A percentile compares a stretch with the other conserved stretches of the same genome.
Evolutionary conservation across 306 rosid species (phyloP).

Genomic region (Cucumis melo): DNA sequence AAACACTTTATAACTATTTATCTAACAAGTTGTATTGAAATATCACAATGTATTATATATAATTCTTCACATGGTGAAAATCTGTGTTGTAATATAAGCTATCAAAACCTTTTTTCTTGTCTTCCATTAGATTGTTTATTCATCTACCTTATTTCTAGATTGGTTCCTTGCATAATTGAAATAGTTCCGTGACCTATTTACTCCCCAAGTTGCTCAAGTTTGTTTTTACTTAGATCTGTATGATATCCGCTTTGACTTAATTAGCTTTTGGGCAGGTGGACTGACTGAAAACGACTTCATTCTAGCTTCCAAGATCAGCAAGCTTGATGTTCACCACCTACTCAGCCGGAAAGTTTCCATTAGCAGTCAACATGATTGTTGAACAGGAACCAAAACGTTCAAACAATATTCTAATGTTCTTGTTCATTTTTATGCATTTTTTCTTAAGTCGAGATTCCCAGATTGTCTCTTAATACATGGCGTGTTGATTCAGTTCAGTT

Average conservation of each 20-base stretch:
- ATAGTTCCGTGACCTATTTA: not conserved
- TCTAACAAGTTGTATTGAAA: not conserved
- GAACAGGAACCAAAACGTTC: not conserved
- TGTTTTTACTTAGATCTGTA: not conserved
- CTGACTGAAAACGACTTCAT: constrained; percentile 88
- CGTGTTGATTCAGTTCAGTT: not conserved
- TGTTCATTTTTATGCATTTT: not conserved
- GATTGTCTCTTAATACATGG: not conserved
- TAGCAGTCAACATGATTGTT: constrained; percentile 7
- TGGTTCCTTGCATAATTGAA: not conserved
- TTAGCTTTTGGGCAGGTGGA: constrained; percentile 46
- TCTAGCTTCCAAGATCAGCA: constrained; percentile 71
- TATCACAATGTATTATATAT: not conserved
- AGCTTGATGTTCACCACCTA: constrained; percentile 34
- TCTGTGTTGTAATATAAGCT: not conserved
- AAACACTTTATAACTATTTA: not conserved
- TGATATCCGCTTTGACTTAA: not conserved
- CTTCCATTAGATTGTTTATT: not conserved
- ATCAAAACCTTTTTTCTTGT: not conserved
- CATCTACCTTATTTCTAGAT: not conserved
- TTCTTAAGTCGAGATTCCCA: not conserved
- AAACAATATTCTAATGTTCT: not conserved
- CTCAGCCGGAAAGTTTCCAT: constrained; percentile 33
- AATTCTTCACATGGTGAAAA: not conserved
- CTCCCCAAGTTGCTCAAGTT: not conserved